Evolutionary conservation across 371 early-diverging fungal species (phyloP).

Genomic region (Mucor irregularis): DNA sequence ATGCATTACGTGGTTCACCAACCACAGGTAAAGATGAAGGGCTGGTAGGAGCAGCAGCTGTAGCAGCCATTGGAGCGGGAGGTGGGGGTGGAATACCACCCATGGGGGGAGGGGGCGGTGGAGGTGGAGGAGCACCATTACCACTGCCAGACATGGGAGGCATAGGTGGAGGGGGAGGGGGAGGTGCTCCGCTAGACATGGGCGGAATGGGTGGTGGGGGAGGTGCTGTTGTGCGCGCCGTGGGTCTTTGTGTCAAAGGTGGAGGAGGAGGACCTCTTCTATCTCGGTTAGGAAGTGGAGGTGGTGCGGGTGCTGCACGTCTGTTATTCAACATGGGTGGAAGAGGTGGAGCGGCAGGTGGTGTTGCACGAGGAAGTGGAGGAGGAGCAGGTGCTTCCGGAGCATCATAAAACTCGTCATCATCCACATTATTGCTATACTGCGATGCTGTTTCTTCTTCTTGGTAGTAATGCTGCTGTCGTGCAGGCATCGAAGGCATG

Average conservation of each 20-base stretch:
- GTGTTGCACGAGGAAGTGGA: slow-evolving; percentile 7
- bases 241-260: slow-evolving; percentile 19
- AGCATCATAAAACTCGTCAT: slow-evolving; percentile 27
- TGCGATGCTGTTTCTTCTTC: neutral
- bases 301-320: slow-evolving; percentile 30
- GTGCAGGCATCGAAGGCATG: neutral
- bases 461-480: neutral
- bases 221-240: slow-evolving; percentile 10
- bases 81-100: slow-evolving; percentile 17
- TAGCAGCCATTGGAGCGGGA: slow-evolving; percentile 2
- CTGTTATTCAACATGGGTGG: slow-evolving; percentile 9
- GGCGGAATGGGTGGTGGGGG: slow-evolving; percentile 35
- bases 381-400: slow-evolving; percentile 27
- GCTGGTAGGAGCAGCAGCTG: slow-evolving; percentile 12
- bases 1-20: slow-evolving; percentile 29
- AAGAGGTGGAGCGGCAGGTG: slow-evolving; percentile 12
- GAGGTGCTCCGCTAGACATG: neutral
- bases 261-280: slow-evolving; percentile 37
- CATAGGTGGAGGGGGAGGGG: slow-evolving; percentile 9
- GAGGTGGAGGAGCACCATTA: slow-evolving; percentile 15
- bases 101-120: slow-evolving; percentile 22
- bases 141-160: neutral
- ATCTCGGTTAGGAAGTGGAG: slow-evolving; percentile 32
- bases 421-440: slow-evolving; percentile 7
- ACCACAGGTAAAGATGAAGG: slow-evolving; percentile 11